Percentiles rank a stretch among this genome's conserved stretches.
These are phyloP conservation scores for Thelonectria blattea DNA, from an alignment of 2,329 filamentous ascomycete species.

Conservation along the genomic window DNA sequence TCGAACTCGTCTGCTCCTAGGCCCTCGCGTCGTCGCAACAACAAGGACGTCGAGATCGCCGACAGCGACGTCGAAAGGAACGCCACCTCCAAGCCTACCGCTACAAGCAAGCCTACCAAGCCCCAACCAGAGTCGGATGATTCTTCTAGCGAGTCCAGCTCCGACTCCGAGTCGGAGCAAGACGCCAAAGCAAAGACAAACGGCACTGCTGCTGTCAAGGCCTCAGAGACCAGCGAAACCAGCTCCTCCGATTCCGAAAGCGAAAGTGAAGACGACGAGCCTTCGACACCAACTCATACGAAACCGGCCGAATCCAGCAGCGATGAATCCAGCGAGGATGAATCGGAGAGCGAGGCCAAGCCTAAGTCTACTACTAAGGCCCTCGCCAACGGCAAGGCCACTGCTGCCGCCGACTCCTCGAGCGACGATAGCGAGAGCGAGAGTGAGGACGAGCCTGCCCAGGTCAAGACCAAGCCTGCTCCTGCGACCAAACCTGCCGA, in stretches of 20 bases:
- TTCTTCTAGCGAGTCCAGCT: conserved; percentile 38
- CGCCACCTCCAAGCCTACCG: conserved; percentile 20
- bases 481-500: conserved; percentile 17
- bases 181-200: conserved; percentile 32
- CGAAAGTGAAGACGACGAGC: conserved; percentile 39
- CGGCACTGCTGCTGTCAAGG: conserved; percentile 23
- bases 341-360: conserved; percentile 37
- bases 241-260: conserved; percentile 38
- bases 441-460: conserved; percentile 21
- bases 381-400: conserved; percentile 25
- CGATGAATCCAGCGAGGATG: conserved; percentile 34
- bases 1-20: conserved; percentile 25
- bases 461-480: conserved; percentile 24
- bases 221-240: conserved; percentile 29
- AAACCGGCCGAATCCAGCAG: conserved; percentile 30
- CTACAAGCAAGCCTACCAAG: conserved; percentile 28
- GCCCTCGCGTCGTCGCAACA: conserved; percentile 37
- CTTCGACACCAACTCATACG: conserved; percentile 11
- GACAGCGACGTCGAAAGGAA: conserved; percentile 50
- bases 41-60: conserved; percentile 49
- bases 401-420: conserved; percentile 21
- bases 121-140: conserved; percentile 29
- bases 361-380: conserved; percentile 26
- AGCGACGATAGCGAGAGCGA: conserved; percentile 36
- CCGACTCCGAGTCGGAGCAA: conserved; percentile 41